These are phyloP conservation scores for Ilyonectria mors-panacis DNA, from an alignment of 2,329 filamentous ascomycete genomes.

Conservation along the genomic window DNA sequence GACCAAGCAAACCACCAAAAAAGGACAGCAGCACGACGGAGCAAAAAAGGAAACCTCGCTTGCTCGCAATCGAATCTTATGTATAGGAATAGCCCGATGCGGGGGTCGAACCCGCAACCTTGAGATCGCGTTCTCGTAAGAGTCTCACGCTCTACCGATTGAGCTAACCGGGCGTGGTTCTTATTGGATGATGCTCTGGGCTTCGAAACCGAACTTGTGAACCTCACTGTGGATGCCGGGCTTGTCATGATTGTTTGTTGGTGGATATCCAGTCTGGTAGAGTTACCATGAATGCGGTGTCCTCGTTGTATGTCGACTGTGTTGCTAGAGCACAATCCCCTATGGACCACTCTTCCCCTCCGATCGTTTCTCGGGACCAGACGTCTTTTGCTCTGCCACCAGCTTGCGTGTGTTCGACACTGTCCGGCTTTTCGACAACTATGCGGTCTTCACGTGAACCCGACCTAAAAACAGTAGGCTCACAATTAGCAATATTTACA, in stretches of 20 bases:
- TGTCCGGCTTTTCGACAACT: background rate
- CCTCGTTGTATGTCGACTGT: background rate
- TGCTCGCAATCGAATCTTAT: slow-evolving; percentile 9
- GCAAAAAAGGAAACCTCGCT: background rate
- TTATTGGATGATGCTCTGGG: slow-evolving; percentile 23
- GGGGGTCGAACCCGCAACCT: slow-evolving; percentile 69
- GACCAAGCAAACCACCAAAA: background rate
- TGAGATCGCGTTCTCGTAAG: slow-evolving; percentile 65
- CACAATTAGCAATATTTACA: too few species aligned
- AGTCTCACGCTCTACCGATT: slow-evolving; percentile 76
- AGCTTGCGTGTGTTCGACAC: background rate
- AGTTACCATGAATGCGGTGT: background rate
- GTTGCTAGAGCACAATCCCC: background rate
- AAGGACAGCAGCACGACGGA: background rate
- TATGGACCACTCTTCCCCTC: background rate
- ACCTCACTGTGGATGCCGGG: background rate
- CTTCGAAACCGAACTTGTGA: background rate
- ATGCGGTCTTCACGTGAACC: too few species aligned
- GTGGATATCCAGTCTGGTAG: background rate
- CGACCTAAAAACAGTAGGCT: too few species aligned
- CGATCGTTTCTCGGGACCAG: background rate
- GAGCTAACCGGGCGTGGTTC: slow-evolving; percentile 48
- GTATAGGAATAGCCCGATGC: slow-evolving; percentile 52
- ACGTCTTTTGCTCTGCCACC: background rate
- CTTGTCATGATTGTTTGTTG: background rate